These are phyloP conservation scores for Nannochloropsis granulata DNA, from an alignment of 108 stramenopile genomes.

Conservation along the genomic window DNA sequence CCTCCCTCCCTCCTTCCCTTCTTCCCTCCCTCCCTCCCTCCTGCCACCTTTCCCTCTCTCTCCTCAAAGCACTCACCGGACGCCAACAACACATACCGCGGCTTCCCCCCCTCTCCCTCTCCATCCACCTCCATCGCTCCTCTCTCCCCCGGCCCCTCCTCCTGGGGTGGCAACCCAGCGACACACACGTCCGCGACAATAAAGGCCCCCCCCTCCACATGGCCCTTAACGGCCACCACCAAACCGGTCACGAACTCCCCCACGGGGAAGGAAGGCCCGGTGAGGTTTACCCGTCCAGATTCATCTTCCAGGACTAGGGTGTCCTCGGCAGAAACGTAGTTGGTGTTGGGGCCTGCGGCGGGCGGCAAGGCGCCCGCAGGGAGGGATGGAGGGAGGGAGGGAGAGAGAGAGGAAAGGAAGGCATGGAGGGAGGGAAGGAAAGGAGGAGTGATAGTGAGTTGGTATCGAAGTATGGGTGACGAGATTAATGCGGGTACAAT, in stretches of 20 bases:
- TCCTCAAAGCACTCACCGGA: not conserved
- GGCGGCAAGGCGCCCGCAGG: not conserved
- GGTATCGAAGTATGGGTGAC: no score
- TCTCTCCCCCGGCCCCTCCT: not conserved
- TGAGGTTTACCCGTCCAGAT: constrained; percentile 8
- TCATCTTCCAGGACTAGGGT: constrained; percentile 26
- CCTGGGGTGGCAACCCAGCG: constrained; percentile 17
- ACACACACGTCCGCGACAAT: constrained; percentile 25
- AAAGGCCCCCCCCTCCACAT: constrained; percentile 14
- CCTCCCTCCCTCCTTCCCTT: not conserved
- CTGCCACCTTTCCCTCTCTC: not conserved
- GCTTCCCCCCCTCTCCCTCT: not conserved
- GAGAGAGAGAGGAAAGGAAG: not conserved
- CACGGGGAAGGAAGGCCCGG: constrained; percentile 2
- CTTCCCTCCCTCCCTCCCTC: not conserved
- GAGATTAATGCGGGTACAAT: no score
- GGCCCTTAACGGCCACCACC: constrained; percentile 27
- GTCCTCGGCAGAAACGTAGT: constrained; percentile 34
- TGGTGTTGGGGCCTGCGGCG: not conserved
- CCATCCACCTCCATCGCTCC: not conserved
- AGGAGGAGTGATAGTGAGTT: no score
- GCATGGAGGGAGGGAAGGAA: not conserved
- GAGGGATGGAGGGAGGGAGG: not conserved
- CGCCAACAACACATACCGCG: not conserved
- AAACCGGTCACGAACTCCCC: constrained; percentile 20